Evolutionary conservation across 2,329 filamentous ascomycete species (phyloP).

Genomic region (Nemania sp.): DNA sequence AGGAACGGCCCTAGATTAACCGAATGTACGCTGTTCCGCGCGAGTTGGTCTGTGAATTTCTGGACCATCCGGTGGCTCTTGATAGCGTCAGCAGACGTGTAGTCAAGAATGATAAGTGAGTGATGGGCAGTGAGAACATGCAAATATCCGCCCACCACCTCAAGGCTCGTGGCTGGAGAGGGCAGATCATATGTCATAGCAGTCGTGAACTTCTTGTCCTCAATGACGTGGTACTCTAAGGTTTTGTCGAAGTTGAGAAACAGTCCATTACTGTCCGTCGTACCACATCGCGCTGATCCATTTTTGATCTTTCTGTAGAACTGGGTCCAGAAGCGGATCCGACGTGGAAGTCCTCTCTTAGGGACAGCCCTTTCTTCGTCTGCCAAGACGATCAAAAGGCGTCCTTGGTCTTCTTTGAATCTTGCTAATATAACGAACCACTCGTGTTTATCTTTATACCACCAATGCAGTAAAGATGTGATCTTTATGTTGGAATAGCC

Average conservation of each 20-base stretch:
- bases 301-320: slow-evolving; percentile 48
- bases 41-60: slow-evolving; percentile 51
- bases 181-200: slow-evolving; percentile 53
- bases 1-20: slow-evolving; percentile 46
- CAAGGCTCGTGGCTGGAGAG: slow-evolving; percentile 56
- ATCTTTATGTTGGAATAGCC: slow-evolving; percentile 62
- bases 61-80: slow-evolving; percentile 43
- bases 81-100: slow-evolving; percentile 42
- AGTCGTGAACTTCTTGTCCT: slow-evolving; percentile 56
- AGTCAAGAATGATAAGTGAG: slow-evolving; percentile 60
- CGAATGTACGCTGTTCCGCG: slow-evolving; percentile 50
- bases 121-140: slow-evolving; percentile 57
- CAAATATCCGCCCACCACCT: slow-evolving; percentile 51
- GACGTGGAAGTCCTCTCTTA: slow-evolving; percentile 34
- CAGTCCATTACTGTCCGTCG: slow-evolving; percentile 58
- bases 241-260: slow-evolving; percentile 56
- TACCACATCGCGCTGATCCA: slow-evolving; percentile 58
- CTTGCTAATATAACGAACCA: slow-evolving; percentile 64
- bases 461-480: slow-evolving; percentile 66
- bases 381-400: slow-evolving; percentile 59
- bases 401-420: slow-evolving; percentile 45
- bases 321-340: slow-evolving; percentile 58
- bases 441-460: slow-evolving; percentile 60
- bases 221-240: slow-evolving; percentile 61
- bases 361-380: slow-evolving; percentile 34